Evolutionary conservation across 2,329 filamentous ascomycete genomes (phyloP).

Genomic region (Phoma sp.): DNA sequence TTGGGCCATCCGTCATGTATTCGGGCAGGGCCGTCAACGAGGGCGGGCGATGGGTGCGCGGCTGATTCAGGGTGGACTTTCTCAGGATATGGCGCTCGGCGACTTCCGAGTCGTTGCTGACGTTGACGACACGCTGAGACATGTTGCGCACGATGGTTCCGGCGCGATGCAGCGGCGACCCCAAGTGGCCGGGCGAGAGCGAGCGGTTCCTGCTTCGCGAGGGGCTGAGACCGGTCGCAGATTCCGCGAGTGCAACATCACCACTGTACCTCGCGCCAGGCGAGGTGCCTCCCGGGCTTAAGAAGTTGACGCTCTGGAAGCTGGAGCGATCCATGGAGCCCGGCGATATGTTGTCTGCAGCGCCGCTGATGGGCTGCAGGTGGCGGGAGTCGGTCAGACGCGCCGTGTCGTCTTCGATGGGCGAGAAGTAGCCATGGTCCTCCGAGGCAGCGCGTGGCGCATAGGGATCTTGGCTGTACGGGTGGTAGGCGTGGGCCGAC

Average conservation of each 20-base stretch:
- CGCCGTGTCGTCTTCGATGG: conserved; percentile 63
- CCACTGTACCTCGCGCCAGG: conserved; percentile 63
- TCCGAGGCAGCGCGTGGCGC: conserved; percentile 56
- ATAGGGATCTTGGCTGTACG: conserved; percentile 36
- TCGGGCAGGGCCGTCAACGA: conserved; percentile 60
- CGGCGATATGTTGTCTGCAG: conserved; percentile 46
- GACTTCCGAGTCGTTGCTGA: conserved; percentile 89
- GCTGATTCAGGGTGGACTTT: conserved; percentile 63
- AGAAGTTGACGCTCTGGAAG: conserved; percentile 62
- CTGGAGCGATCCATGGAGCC: conserved; percentile 53
- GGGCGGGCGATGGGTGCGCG: conserved; percentile 60
- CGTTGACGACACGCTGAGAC: conserved; percentile 96
- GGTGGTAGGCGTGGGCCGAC: conserved; percentile 57
- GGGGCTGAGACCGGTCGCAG: conserved; percentile 40
- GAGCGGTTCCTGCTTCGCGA: conserved; percentile 56
- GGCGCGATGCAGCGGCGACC: conserved; percentile 57
- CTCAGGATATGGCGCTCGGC: conserved; percentile 74
- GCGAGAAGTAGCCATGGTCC: conserved; percentile 62
- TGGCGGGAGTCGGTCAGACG: conserved; percentile 64
- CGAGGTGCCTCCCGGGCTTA: conserved; percentile 50
- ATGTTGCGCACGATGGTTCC: conserved; percentile 68
- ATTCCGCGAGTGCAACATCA: conserved; percentile 66
- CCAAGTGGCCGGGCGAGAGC: conserved; percentile 53
- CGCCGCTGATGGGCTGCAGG: conserved; percentile 64
- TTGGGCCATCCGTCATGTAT: conserved; percentile 53